Evolutionary conservation across 106 monocot genomes (phyloP), one percentile per base, ranked within the genome.

Genomic region (Narthecium ossifragum): DNA sequence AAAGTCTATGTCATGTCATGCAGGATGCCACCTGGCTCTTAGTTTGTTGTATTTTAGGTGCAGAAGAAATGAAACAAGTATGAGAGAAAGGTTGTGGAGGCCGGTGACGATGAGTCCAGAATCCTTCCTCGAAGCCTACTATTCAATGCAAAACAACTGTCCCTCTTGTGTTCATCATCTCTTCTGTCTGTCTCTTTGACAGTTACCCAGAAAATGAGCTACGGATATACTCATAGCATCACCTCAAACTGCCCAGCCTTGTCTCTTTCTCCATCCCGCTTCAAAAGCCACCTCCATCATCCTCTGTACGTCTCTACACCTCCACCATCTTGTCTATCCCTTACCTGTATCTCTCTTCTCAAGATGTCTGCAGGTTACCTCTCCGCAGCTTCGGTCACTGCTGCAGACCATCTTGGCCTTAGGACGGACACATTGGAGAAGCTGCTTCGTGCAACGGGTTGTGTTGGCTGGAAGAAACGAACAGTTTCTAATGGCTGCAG

Each of bases 401-500:
- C 32, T 6, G 37, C 55, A 18, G 61, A 39, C 36, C 57, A 15
- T 28, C 2, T 34, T 20, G 36, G 61, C 6, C 60, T 55, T n/a
- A 26, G 30, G 6, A 0, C 64, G 6, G 63, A 54, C 8, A 14
- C 31, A 13, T 48, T 55, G 10, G 13, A 30, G 20, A 62, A 61
- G 27, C 66, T 80, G n/a, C 43, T 70, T 36, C 60, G 43, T 8
- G 65, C 15, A 11, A 64, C 14, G 31, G 17, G 45, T 8, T 43
- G n/a, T 8, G 32, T 64, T n/a, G 21, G 31, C 33, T 76, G 70
- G 71, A 57, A 20, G 8, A 36, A 51, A 6, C 74, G 11, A 34
- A 74, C 65, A 15, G 64, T 73, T 31, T 73, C 77, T 15, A 82
- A 82, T 56, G 76, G 82, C 26, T 78, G 70, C 29, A 78, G 62